Evolutionary conservation across 768 basidiomycete species (phyloP).

Genomic region (Paxillus involutus): DNA sequence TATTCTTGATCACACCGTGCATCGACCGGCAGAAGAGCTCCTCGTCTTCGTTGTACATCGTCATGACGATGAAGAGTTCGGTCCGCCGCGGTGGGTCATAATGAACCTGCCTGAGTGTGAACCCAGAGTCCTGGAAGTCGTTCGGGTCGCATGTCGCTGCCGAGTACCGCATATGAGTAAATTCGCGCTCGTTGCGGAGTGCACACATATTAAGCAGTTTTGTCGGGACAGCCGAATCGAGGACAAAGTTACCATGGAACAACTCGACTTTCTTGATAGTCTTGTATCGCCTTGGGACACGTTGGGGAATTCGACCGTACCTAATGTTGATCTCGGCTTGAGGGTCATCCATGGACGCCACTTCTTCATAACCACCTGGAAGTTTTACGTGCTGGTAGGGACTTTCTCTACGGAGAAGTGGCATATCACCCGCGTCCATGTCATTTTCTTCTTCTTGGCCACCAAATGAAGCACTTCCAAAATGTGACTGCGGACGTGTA

Average conservation of each 20-base stretch:
- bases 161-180: conserved; percentile 94
- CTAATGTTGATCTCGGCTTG: conserved; percentile 61
- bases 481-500: conserved; percentile 27
- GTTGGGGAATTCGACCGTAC: conserved; percentile 89
- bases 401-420: conserved; percentile 53
- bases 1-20: conserved; percentile 95
- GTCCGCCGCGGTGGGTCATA: conserved; percentile 90
- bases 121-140: conserved; percentile 78
- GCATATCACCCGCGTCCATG: conserved; percentile 64
- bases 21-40: conserved; percentile 89
- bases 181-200: conserved; percentile 79
- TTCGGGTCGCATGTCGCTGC: conserved; percentile 97
- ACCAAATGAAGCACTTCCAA: conserved; percentile 35
- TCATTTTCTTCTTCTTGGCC: conserved; percentile 41
- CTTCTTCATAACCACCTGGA: conserved; percentile 43
- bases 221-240: conserved; percentile 88
- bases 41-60: conserved; percentile 97
- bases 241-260: conserved; percentile 91
- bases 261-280: conserved; percentile 93
- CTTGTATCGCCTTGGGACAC: conserved; percentile 87
- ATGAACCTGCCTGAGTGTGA: conserved; percentile 86
- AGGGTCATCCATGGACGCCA: conserved; percentile 30
- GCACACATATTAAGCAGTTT: conserved; percentile 86
- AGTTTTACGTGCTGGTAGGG: conserved; percentile 35
- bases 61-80: conserved; percentile 96